Evolutionary conservation across 1,284 basidiomycete genomes (phyloP).

Genomic region (Inonotus obliquus): DNA sequence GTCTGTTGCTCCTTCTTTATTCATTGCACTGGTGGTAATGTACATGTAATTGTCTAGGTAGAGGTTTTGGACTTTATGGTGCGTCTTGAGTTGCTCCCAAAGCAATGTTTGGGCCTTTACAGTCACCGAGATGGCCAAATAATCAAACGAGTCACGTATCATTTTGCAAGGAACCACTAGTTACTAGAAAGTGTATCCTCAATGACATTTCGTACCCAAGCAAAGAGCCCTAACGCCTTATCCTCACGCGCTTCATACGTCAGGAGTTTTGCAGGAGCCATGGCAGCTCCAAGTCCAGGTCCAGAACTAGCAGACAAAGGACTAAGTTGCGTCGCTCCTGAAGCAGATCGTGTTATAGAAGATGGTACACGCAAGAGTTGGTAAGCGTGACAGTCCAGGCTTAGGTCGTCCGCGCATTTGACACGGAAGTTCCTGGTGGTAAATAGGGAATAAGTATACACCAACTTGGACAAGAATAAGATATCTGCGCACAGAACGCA

Average conservation of each 20-base stretch:
- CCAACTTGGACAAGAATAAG: neutral
- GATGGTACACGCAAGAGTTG: constrained; percentile 39
- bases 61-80: neutral
- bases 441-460: neutral
- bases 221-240: constrained; percentile 32
- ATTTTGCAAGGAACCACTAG: neutral
- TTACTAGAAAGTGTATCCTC: constrained; percentile 25
- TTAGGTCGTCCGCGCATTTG: constrained; percentile 42
- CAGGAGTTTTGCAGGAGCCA: constrained; percentile 25
- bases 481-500: constrained; percentile 55
- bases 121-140: neutral
- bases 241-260: constrained; percentile 19
- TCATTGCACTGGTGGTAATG: neutral
- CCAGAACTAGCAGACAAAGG: constrained; percentile 15
- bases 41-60: neutral
- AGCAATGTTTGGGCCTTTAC: neutral
- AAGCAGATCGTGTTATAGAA: constrained; percentile 28
- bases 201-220: constrained; percentile 49
- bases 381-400: constrained; percentile 53
- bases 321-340: constrained; percentile 21
- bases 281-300: constrained; percentile 6
- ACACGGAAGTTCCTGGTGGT: constrained; percentile 52
- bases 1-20: neutral
- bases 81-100: neutral
- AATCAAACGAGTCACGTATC: neutral